Conservation (phyloP, 2,329 filamentous ascomycete species). For the Pseudocercospora macadamiae region DNA sequence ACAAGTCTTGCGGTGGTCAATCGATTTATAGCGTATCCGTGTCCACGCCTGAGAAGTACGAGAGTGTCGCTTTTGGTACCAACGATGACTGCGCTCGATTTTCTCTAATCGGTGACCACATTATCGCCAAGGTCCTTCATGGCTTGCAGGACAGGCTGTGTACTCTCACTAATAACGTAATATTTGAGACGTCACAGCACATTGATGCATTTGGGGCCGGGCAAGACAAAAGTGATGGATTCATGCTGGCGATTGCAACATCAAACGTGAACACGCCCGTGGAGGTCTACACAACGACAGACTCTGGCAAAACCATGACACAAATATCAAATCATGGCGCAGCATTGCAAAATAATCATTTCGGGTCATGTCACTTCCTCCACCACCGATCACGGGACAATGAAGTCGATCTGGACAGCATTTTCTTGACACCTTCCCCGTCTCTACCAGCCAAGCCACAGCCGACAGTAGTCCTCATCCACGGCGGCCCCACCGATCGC, state of each 20-base stretch:
- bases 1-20: slow-evolving; percentile 13
- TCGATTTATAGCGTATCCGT: slow-evolving; percentile 12
- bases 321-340: slow-evolving; percentile 31
- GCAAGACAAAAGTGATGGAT: slow-evolving; percentile 25
- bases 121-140: slow-evolving; percentile 26
- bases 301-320: slow-evolving; percentile 22
- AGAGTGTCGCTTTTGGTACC: slow-evolving; percentile 22
- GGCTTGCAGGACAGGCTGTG: slow-evolving; percentile 31
- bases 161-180: slow-evolving; percentile 13
- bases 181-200: slow-evolving; percentile 12
- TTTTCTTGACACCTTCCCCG: slow-evolving; percentile 32
- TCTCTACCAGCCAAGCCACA: slow-evolving; percentile 25
- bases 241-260: slow-evolving; percentile 34
- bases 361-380: slow-evolving; percentile 31
- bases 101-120: slow-evolving; percentile 14
- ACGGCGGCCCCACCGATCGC: slow-evolving; percentile 42
- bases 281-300: slow-evolving; percentile 38
- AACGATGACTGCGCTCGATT: slow-evolving; percentile 25
- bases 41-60: slow-evolving; percentile 4
- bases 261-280: slow-evolving; percentile 34
- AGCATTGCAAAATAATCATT: slow-evolving; percentile 19
- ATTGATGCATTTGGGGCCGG: slow-evolving; percentile 26
- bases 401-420: slow-evolving; percentile 34
- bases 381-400: slow-evolving; percentile 35
- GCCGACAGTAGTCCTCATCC: slow-evolving; percentile 42